A percentile compares a stretch with the other conserved stretches of the same genome.
These are phyloP conservation scores for Spiromyces aspiralis DNA, from an alignment of 371 early-diverging fungal species.

Conservation along the genomic window DNA sequence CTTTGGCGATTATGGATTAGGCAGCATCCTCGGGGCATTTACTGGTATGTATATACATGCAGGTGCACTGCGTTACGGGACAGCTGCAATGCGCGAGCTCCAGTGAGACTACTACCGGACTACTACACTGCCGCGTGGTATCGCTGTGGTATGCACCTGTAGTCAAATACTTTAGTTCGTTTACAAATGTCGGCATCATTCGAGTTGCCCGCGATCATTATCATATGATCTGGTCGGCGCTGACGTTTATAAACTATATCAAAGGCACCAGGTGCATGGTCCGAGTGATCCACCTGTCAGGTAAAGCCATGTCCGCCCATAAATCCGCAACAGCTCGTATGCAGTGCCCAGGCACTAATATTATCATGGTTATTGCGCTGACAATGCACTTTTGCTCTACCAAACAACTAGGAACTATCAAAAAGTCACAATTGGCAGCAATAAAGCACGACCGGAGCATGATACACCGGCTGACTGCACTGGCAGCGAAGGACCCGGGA, in stretches of 20 bases:
- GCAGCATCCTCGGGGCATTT: conserved; percentile 24
- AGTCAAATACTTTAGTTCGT: conserved; percentile 45
- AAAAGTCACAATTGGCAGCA: conserved; percentile 36
- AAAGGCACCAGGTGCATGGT: conserved; percentile 28
- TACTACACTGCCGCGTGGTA: background rate
- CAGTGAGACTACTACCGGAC: background rate
- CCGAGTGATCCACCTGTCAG: conserved; percentile 33
- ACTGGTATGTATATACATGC: conserved; percentile 15
- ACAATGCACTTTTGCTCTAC: background rate
- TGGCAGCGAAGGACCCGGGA: too few relatives aligned
- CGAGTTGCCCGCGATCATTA: conserved; percentile 40
- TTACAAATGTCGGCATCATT: conserved; percentile 42
- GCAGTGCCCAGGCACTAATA: background rate
- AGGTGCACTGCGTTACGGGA: background rate
- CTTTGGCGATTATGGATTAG: conserved; percentile 45
- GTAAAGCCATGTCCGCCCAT: background rate
- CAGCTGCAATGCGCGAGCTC: background rate
- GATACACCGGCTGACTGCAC: too few relatives aligned
- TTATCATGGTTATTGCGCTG: background rate
- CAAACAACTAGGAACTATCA: conserved; percentile 34
- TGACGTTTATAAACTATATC: conserved; percentile 33
- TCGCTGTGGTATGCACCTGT: background rate
- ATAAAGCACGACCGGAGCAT: conserved; percentile 33
- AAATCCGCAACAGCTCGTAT: background rate
- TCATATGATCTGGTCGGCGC: conserved; percentile 37